Conservation (phyloP, 345 rosid species). For the Rhodamnia argentea region DNA sequence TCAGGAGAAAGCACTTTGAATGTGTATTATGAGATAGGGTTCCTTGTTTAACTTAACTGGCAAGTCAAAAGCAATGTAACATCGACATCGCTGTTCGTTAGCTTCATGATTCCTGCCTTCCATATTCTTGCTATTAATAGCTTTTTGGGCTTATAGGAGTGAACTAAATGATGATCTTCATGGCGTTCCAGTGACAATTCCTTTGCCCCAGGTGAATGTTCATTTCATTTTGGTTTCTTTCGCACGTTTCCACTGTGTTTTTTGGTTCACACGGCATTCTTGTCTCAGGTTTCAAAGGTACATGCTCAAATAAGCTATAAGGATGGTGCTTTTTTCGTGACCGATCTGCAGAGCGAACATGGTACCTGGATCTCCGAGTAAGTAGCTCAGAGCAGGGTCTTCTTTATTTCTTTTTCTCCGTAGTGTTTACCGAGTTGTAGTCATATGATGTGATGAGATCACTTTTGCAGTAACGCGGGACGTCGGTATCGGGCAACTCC, state of each 20-base stretch:
- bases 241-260: background rate
- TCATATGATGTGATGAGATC: background rate
- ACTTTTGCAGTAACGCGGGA: constrained; percentile 49
- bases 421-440: background rate
- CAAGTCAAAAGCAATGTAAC: background rate
- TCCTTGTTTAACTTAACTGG: background rate
- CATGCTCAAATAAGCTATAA: constrained; percentile 77
- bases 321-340: constrained; percentile 61
- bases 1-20: background rate
- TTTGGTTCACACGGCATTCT: background rate
- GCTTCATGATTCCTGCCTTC: background rate
- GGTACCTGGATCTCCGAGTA: constrained; percentile 77
- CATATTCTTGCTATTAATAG: background rate
- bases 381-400: constrained; percentile 12
- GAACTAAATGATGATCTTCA: constrained; percentile 36
- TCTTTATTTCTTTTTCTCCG: background rate
- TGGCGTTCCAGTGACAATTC: constrained; percentile 45
- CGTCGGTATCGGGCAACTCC: constrained; percentile 43
- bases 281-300: constrained; percentile 49
- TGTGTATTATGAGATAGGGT: background rate
- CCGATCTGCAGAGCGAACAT: constrained; percentile 61
- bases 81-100: background rate
- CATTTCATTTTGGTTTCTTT: background rate
- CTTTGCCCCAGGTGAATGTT: constrained; percentile 43
- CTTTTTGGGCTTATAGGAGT: constrained; percentile 34